Evolutionary conservation across 768 basidiomycete genomes (phyloP).

Genomic region (Trametes meyenii): DNA sequence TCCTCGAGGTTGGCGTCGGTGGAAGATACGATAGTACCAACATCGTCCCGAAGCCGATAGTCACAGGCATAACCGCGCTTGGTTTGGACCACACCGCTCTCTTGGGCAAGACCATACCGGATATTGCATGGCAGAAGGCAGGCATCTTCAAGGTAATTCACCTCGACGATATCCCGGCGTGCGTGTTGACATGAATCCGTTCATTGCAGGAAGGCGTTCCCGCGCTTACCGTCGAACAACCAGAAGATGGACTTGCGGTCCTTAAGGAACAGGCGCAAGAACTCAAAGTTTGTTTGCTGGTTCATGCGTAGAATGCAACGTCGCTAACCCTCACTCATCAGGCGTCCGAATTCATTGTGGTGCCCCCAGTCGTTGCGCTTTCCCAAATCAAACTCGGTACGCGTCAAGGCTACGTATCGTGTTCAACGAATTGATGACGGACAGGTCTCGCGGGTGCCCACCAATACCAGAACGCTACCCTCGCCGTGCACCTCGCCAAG

Average conservation of each 20-base stretch:
- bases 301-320: not conserved
- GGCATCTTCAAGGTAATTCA: slow-evolving; percentile 87
- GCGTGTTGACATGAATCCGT: not conserved
- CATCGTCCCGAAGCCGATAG: slow-evolving; percentile 87
- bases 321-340: slow-evolving; percentile 31
- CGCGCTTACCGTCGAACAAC: slow-evolving; percentile 83
- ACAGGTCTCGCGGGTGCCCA: slow-evolving; percentile 84
- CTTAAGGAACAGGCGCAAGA: slow-evolving; percentile 69
- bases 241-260: slow-evolving; percentile 64
- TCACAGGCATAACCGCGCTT: slow-evolving; percentile 86
- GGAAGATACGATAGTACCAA: slow-evolving; percentile 96
- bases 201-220: slow-evolving; percentile 68
- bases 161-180: not conserved
- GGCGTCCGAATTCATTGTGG: slow-evolving; percentile 71
- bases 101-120: slow-evolving; percentile 82
- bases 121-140: slow-evolving; percentile 95
- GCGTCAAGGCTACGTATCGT: slow-evolving; percentile 5
- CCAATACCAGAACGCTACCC: slow-evolving; percentile 84
- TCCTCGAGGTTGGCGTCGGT: slow-evolving; percentile 96
- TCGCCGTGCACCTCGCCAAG: slow-evolving; percentile 76
- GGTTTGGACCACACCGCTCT: slow-evolving; percentile 91
- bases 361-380: slow-evolving; percentile 55
- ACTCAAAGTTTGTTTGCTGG: slow-evolving; percentile 51
- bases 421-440: not conserved
- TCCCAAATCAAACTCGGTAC: slow-evolving; percentile 63